A percentile compares a stretch with the other conserved stretches of the same genome.
phyloP scores from a whole-genome alignment of 352 stramenopile genomes.

The Hyaloperonospora brassicae region DNA sequence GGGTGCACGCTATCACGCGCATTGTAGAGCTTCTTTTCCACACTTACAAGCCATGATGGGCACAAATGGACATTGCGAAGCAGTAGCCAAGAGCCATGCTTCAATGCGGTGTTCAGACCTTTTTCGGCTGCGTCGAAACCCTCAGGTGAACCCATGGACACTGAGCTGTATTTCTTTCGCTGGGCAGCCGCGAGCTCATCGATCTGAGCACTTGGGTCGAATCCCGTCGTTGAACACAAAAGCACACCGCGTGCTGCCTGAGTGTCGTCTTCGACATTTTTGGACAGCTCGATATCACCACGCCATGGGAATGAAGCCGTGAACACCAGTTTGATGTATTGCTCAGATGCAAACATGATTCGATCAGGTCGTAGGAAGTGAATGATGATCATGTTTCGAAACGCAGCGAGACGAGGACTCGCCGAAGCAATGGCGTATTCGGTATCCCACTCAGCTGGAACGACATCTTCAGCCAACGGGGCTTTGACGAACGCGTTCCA shows the following conservation, averaged over 20 bases:
- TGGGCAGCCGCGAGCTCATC: conserved; percentile 89
- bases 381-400: conserved; percentile 79
- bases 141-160: conserved; percentile 98
- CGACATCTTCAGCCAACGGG: conserved; percentile 56
- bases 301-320: conserved; percentile 91
- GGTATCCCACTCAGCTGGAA: conserved; percentile 62
- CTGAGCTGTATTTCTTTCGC: conserved; percentile 90
- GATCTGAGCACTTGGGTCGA: conserved; percentile 96
- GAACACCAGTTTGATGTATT: conserved; percentile 81
- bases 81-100: conserved; percentile 96
- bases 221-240: conserved; percentile 94
- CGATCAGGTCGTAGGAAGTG: conserved; percentile 86
- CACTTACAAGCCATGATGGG: conserved; percentile 92
- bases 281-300: conserved; percentile 89
- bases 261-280: conserved; percentile 90
- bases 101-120: conserved; percentile 90
- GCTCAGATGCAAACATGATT: conserved; percentile 72
- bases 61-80: conserved; percentile 99
- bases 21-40: conserved; percentile 97
- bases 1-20: conserved; percentile 59
- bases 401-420: conserved; percentile 52
- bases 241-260: conserved; percentile 89
- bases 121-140: conserved; percentile 94
- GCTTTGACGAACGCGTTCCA: conserved; percentile 83
- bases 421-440: conserved; percentile 25